Percentiles rank a stretch among this genome's conserved stretches.
Conservation (phyloP, 257 asterid genomes). For the Nicotiana paniculata region DNA sequence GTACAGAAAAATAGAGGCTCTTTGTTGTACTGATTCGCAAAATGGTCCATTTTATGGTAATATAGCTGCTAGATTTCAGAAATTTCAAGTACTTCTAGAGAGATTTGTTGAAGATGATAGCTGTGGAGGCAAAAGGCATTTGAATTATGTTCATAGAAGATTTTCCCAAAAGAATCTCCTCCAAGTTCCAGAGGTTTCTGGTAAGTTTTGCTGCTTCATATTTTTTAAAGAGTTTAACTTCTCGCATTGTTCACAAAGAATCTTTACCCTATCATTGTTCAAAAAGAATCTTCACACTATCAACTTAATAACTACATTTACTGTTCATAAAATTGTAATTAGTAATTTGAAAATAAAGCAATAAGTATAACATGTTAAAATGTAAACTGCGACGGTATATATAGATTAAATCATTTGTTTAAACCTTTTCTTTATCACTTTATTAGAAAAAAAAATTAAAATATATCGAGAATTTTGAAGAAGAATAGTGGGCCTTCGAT, state of each 20-base stretch:
- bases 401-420: no score
- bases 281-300: neutral
- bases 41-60: slow-evolving; percentile 17
- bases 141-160: slow-evolving; percentile 25
- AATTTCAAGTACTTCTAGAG: slow-evolving; percentile 34
- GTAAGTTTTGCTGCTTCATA: slow-evolving; percentile 12
- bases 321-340: neutral
- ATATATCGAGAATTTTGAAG: neutral
- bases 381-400: no score
- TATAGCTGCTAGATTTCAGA: slow-evolving; percentile 32
- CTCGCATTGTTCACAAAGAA: neutral
- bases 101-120: slow-evolving; percentile 49
- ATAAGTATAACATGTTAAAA: no score
- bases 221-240: neutral
- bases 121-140: slow-evolving; percentile 18
- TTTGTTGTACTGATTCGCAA: slow-evolving; percentile 7
- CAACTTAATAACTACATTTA: neutral
- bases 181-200: slow-evolving; percentile 48
- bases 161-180: slow-evolving; percentile 39
- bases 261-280: neutral
- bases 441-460: no score
- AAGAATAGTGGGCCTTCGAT: neutral
- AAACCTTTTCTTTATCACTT: no score
- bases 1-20: slow-evolving; percentile 33
- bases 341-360: no score